Percentiles rank a stretch among this genome's conserved stretches.
phyloP scores from a whole-genome alignment of 192 early-diverging fungal species.

The Entomortierella chlamydospora region DNA sequence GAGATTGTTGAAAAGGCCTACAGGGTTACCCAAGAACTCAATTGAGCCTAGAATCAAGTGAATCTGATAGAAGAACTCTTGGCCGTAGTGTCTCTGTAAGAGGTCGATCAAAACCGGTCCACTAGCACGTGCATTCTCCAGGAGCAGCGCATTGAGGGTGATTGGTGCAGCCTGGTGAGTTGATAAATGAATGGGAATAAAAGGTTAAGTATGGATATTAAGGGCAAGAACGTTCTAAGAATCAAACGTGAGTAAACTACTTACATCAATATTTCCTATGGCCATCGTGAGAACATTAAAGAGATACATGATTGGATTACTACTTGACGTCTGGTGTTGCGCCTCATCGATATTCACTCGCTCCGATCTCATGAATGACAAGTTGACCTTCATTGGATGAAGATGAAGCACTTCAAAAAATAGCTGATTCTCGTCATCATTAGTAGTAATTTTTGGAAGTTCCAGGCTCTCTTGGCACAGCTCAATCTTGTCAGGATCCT shows the following conservation, averaged over 20 bases:
- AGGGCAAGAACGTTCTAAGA: neutral
- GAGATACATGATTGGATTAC: conserved; percentile 70
- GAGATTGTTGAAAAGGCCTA: conserved; percentile 96
- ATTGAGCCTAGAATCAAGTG: conserved; percentile 94
- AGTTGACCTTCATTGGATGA: conserved; percentile 94
- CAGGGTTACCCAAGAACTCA: conserved; percentile 97
- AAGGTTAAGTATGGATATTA: too few species aligned
- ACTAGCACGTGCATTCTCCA: conserved; percentile 91
- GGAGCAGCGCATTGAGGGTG: conserved; percentile 86
- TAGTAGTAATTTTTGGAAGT: conserved; percentile 78
- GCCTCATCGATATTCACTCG: conserved; percentile 73
- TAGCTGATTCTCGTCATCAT: conserved; percentile 76
- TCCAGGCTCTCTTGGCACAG: conserved; percentile 65
- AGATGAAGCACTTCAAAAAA: conserved; percentile 97
- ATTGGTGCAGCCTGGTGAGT: conserved; percentile 82
- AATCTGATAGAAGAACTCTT: conserved; percentile 89
- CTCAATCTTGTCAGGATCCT: conserved; percentile 44
- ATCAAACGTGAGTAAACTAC: conserved; percentile 15
- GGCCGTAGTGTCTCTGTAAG: conserved; percentile 88
- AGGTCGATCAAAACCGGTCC: conserved; percentile 78
- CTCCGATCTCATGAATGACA: conserved; percentile 94
- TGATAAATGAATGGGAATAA: neutral
- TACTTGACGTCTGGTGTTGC: conserved; percentile 53
- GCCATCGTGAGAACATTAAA: conserved; percentile 95
- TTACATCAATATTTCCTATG: conserved; percentile 94